Percentiles rank a stretch among this genome's conserved stretches.
Evolutionary conservation across 768 basidiomycete species (phyloP).

Genomic region (Tricholomella constricta): DNA sequence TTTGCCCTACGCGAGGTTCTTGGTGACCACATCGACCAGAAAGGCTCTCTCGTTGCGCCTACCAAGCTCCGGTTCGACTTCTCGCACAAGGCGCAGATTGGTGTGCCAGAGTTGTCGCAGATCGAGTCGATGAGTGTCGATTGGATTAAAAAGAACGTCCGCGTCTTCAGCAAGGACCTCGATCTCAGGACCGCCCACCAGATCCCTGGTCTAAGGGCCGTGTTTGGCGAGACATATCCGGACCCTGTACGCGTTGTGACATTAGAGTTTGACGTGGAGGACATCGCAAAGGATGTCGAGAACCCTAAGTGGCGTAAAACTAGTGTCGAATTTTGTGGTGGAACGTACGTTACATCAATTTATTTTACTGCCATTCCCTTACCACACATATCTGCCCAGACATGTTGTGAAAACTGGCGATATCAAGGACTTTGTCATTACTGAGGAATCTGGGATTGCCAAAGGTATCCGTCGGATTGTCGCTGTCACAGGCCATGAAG

Average conservation of each 20-base stretch:
- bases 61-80: conserved; percentile 98
- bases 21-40: conserved; percentile 98
- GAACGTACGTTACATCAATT: conserved; percentile 68
- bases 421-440: conserved; percentile 95
- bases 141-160: conserved; percentile 90
- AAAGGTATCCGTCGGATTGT: conserved; percentile 96
- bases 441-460: conserved; percentile 95
- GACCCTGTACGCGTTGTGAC: conserved; percentile 96
- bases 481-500: conserved; percentile 94
- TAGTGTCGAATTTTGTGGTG: conserved; percentile 97
- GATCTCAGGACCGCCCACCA: conserved; percentile 74
- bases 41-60: conserved; percentile 95
- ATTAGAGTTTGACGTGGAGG: conserved; percentile 84
- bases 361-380: not conserved
- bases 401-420: conserved; percentile 97
- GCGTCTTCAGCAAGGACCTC: conserved; percentile 87
- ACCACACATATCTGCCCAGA: conserved; percentile 36
- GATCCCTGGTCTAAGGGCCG: conserved; percentile 93
- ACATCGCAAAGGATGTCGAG: conserved; percentile 81
- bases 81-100: conserved; percentile 89
- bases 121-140: conserved; percentile 85
- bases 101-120: conserved; percentile 71
- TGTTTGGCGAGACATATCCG: conserved; percentile 97
- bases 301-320: conserved; percentile 91
- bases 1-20: conserved; percentile 89